Evolutionary conservation across 2,329 filamentous ascomycete genomes (phyloP).

Genomic region (Fusarium sublunatum): DNA sequence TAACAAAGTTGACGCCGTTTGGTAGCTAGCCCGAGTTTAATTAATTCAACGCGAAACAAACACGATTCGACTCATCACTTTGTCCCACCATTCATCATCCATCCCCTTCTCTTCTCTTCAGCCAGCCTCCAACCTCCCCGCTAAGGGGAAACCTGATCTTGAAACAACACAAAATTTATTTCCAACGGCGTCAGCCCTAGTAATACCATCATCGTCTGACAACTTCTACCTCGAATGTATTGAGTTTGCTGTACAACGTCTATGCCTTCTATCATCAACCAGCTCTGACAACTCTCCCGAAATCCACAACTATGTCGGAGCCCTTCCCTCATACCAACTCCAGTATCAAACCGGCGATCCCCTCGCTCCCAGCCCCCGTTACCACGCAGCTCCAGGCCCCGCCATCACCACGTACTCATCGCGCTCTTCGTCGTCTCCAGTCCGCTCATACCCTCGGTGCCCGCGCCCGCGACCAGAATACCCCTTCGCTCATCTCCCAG

Average conservation of each 20-base stretch:
- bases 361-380: conserved; percentile 43
- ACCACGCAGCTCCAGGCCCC: conserved; percentile 63
- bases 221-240: conserved; percentile 6
- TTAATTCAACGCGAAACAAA: conserved; percentile 41
- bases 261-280: conserved; percentile 6
- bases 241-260: conserved; percentile 8
- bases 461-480: conserved; percentile 61
- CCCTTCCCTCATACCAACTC: conserved; percentile 30
- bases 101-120: conserved; percentile 16
- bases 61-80: conserved; percentile 29
- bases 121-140: conserved; percentile 36
- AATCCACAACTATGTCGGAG: conserved; percentile 38
- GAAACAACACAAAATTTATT: conserved; percentile 3
- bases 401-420: conserved; percentile 72
- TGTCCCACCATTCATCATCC: conserved; percentile 21
- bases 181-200: conserved; percentile 24
- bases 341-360: conserved; percentile 33
- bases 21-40: conserved; percentile 1
- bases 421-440: conserved; percentile 77
- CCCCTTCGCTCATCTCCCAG: conserved; percentile 71
- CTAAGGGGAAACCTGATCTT: conserved; percentile 17
- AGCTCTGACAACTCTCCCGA: conserved; percentile 8
- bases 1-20: not conserved
- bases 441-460: conserved; percentile 77
- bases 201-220: conserved; percentile 5